Evolutionary conservation across 352 stramenopile genomes (phyloP).

Genomic region (Globisporangium radiosum): DNA sequence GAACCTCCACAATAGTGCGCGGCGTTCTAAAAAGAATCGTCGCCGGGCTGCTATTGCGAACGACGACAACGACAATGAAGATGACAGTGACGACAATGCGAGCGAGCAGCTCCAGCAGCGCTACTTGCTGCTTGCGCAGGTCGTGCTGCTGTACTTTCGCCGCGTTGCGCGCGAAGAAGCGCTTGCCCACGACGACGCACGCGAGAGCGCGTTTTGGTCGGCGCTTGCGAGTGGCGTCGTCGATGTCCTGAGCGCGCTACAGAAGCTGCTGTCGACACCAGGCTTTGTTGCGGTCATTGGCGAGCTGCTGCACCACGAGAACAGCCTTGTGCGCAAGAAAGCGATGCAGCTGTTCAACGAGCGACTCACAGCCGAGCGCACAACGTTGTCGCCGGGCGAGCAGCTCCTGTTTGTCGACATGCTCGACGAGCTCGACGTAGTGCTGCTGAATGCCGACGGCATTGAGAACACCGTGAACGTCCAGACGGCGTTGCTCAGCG

Average conservation of each 20-base stretch:
- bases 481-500: slow-evolving; percentile 76
- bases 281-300: slow-evolving; percentile 83
- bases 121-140: slow-evolving; percentile 74
- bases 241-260: slow-evolving; percentile 68
- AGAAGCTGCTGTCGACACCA: slow-evolving; percentile 80
- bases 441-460: slow-evolving; percentile 56
- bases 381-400: slow-evolving; percentile 54
- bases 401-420: slow-evolving; percentile 84
- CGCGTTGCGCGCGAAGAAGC: slow-evolving; percentile 65
- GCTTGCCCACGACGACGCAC: slow-evolving; percentile 29
- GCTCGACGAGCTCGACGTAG: slow-evolving; percentile 70
- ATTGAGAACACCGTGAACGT: slow-evolving; percentile 70
- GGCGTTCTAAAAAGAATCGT: neutral
- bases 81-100: slow-evolving; percentile 20
- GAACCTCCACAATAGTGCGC: slow-evolving; percentile 15
- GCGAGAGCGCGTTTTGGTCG: slow-evolving; percentile 44
- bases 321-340: slow-evolving; percentile 82
- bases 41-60: neutral
- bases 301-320: slow-evolving; percentile 81
- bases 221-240: slow-evolving; percentile 47
- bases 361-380: slow-evolving; percentile 62
- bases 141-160: slow-evolving; percentile 78
- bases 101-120: slow-evolving; percentile 57
- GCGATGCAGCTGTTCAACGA: slow-evolving; percentile 88
- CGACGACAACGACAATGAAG: slow-evolving; percentile 14